phyloP scores from a whole-genome alignment of 23 red algal species.

The Agarophyton chilense region DNA sequence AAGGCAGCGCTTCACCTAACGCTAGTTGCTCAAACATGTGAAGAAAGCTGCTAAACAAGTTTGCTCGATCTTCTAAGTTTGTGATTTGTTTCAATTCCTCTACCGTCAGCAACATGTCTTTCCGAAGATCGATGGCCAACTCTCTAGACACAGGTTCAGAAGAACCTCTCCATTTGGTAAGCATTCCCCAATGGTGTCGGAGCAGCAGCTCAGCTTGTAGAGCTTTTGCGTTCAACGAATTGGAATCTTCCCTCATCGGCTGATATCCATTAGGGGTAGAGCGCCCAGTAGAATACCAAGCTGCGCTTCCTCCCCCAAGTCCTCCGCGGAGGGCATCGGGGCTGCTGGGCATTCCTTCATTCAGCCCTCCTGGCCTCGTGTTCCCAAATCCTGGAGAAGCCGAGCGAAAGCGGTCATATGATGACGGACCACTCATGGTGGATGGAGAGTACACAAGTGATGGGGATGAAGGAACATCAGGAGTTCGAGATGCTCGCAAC shows the following conservation, averaged over 20 bases:
- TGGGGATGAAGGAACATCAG: slow-evolving; percentile 37
- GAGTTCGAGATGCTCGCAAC: background rate
- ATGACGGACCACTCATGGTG: slow-evolving; percentile 21
- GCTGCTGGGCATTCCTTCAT: background rate
- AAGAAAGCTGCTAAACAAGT: slow-evolving; percentile 42
- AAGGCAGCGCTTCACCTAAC: slow-evolving; percentile 5
- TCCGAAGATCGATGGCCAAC: slow-evolving; percentile 30
- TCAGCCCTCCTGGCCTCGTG: background rate
- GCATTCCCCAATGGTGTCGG: slow-evolving; percentile 50
- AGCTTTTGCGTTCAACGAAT: background rate
- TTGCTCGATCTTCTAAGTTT: slow-evolving; percentile 42
- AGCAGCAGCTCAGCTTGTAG: slow-evolving; percentile 27
- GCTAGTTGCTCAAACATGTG: slow-evolving; percentile 34
- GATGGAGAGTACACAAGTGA: slow-evolving; percentile 55
- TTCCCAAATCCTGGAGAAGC: slow-evolving; percentile 47
- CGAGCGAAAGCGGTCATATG: slow-evolving; percentile 49
- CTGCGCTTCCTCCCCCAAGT: background rate
- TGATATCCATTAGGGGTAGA: slow-evolving; percentile 27
- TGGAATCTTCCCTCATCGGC: slow-evolving; percentile 18
- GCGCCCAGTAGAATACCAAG: slow-evolving; percentile 28
- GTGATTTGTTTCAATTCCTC: slow-evolving; percentile 37
- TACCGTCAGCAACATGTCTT: slow-evolving; percentile 12
- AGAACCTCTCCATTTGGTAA: slow-evolving; percentile 41
- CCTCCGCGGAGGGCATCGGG: background rate
- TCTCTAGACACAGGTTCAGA: slow-evolving; percentile 11